These are phyloP conservation scores for Magnusiomyces clavatus DNA, from an alignment of 1,139 yeast species.

Conservation along the genomic window DNA sequence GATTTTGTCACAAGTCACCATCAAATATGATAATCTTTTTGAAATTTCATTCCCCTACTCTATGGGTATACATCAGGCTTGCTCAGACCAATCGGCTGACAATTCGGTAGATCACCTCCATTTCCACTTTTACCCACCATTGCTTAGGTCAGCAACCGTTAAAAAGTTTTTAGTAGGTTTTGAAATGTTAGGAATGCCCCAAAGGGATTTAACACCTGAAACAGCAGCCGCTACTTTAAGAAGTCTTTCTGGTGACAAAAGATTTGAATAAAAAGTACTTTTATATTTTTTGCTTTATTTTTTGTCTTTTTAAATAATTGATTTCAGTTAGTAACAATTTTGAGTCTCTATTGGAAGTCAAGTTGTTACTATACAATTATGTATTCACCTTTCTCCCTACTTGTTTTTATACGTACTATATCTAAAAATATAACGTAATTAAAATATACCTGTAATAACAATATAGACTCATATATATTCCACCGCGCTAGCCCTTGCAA, in stretches of 20 bases:
- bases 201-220: constrained; percentile 70
- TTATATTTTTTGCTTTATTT: neutral
- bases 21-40: constrained; percentile 65
- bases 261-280: neutral
- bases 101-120: constrained; percentile 53
- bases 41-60: constrained; percentile 69
- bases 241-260: constrained; percentile 5
- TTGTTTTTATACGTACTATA: too few species aligned
- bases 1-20: constrained; percentile 48
- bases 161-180: constrained; percentile 72
- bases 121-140: constrained; percentile 74
- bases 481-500: too few species aligned
- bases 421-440: too few species aligned
- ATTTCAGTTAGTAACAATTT: too few species aligned
- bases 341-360: too few species aligned
- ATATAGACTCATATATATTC: too few species aligned
- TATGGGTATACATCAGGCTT: constrained; percentile 72
- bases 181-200: constrained; percentile 74
- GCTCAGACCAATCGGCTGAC: constrained; percentile 21
- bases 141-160: constrained; percentile 66
- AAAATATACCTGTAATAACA: too few species aligned
- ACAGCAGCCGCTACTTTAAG: constrained; percentile 45
- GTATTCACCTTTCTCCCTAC: too few species aligned
- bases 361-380: too few species aligned
- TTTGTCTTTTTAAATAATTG: too few species aligned